Percentiles rank a stretch among this genome's conserved stretches.
Conservation (phyloP, 2,329 filamentous ascomycete genomes). For the Neonectria sp. region DNA sequence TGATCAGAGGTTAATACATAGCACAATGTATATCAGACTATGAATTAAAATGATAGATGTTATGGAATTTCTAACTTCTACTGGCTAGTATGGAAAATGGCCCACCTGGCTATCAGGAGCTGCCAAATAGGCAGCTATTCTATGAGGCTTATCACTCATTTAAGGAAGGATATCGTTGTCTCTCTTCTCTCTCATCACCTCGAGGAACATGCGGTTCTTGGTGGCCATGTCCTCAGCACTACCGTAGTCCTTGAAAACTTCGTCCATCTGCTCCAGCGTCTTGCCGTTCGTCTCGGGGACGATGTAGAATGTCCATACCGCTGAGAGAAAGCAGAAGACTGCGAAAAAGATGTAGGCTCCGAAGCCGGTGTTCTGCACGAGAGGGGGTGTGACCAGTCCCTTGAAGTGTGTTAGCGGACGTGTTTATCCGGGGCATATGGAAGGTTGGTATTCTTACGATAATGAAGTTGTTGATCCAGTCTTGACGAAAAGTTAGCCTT, state of each 20-base stretch:
- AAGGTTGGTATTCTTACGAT: slow-evolving; percentile 51
- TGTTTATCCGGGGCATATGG: not conserved
- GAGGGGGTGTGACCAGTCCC: slow-evolving; percentile 68
- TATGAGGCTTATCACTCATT: too few species aligned
- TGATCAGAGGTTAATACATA: too few species aligned
- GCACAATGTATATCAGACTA: too few species aligned
- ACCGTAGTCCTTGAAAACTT: slow-evolving; percentile 44
- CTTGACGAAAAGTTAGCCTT: slow-evolving; percentile 26
- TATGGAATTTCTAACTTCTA: too few species aligned
- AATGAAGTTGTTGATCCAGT: slow-evolving; percentile 76
- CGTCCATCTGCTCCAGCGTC: slow-evolving; percentile 68
- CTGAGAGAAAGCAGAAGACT: slow-evolving; percentile 69
- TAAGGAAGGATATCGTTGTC: slow-evolving; percentile 4
- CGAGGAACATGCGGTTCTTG: slow-evolving; percentile 29
- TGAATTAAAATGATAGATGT: too few species aligned
- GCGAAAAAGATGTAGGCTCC: slow-evolving; percentile 73
- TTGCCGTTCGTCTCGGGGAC: slow-evolving; percentile 70
- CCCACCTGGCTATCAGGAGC: too few species aligned
- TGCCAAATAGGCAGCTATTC: too few species aligned
- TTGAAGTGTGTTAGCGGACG: slow-evolving; percentile 16
- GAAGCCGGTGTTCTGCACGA: slow-evolving; percentile 56
- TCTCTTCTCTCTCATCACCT: slow-evolving; percentile 27
- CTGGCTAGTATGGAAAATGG: too few species aligned
- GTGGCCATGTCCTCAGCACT: slow-evolving; percentile 27
- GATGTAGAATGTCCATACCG: slow-evolving; percentile 65